These are phyloP conservation scores for Pseudogymnoascus sp. DNA, from an alignment of 2,329 filamentous ascomycete species.

Conservation along the genomic window DNA sequence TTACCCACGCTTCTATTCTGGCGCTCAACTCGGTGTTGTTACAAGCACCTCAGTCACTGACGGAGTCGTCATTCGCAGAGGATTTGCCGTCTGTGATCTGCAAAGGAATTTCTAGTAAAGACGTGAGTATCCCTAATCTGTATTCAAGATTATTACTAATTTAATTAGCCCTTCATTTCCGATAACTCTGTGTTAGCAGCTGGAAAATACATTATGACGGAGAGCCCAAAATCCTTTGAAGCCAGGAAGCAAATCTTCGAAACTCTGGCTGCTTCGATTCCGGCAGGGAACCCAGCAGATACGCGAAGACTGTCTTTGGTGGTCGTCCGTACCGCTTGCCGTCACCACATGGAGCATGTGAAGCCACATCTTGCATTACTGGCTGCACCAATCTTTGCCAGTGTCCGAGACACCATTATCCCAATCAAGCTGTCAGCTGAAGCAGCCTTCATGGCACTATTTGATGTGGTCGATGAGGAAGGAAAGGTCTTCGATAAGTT, in stretches of 20 bases:
- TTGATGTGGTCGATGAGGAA: slow-evolving; percentile 84
- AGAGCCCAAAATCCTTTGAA: slow-evolving; percentile 64
- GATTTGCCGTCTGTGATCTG: slow-evolving; percentile 71
- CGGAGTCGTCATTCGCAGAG: slow-evolving; percentile 57
- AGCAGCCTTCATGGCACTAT: slow-evolving; percentile 85
- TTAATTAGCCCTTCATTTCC: slow-evolving; percentile 63
- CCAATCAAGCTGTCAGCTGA: slow-evolving; percentile 94
- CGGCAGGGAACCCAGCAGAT: slow-evolving; percentile 71
- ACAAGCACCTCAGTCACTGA: slow-evolving; percentile 66
- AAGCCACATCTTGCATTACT: slow-evolving; percentile 73
- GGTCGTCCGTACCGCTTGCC: slow-evolving; percentile 75
- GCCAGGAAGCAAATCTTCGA: slow-evolving; percentile 73
- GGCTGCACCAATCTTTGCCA: slow-evolving; percentile 77
- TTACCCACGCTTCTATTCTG: slow-evolving; percentile 71
- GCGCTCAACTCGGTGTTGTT: slow-evolving; percentile 82
- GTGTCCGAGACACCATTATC: slow-evolving; percentile 84
- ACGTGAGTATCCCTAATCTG: slow-evolving; percentile 45
- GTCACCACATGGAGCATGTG: slow-evolving; percentile 70
- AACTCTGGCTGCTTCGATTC: slow-evolving; percentile 64
- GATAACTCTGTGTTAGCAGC: slow-evolving; percentile 85
- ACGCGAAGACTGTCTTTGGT: slow-evolving; percentile 81
- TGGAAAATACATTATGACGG: slow-evolving; percentile 77
- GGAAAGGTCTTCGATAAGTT: slow-evolving; percentile 84
- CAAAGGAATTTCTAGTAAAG: slow-evolving; percentile 69
- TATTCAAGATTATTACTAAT: slow-evolving; percentile 19